These are phyloP conservation scores for Nakataea oryzae DNA, from an alignment of 2,329 filamentous ascomycete genomes.

Conservation along the genomic window DNA sequence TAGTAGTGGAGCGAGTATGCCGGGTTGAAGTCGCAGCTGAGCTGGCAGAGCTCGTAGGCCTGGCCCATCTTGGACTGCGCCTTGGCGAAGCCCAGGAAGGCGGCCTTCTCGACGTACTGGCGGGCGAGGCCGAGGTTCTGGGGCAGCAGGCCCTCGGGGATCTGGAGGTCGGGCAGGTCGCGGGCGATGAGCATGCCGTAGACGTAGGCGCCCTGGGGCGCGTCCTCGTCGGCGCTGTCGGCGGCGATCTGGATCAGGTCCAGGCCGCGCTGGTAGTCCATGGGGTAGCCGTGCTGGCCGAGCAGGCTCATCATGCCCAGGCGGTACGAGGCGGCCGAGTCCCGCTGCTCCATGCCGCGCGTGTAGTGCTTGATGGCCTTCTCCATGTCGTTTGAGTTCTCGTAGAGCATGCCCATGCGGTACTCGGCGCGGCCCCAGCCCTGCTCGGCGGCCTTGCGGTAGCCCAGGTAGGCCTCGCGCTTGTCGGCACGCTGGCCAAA, in stretches of 20 bases:
- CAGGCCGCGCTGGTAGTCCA: constrained; percentile 68
- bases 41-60: constrained; percentile 85
- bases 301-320: constrained; percentile 96
- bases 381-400: constrained; percentile 83
- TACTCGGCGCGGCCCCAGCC: constrained; percentile 88
- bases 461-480: constrained; percentile 84
- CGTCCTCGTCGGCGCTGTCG: constrained; percentile 86
- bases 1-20: constrained; percentile 93
- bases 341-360: constrained; percentile 64
- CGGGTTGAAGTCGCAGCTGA: constrained; percentile 91
- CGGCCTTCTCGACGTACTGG: constrained; percentile 91
- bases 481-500: constrained; percentile 87
- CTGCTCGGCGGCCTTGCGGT: constrained; percentile 70
- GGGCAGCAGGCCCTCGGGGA: constrained; percentile 61
- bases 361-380: constrained; percentile 91
- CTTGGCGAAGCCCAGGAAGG: constrained; percentile 90
- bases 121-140: constrained; percentile 64
- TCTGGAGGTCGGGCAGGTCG: constrained; percentile 79
- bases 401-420: constrained; percentile 95
- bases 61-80: constrained; percentile 96
- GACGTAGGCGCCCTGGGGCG: constrained; percentile 89
- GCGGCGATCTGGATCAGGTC: constrained; percentile 78
- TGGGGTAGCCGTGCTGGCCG: constrained; percentile 82
- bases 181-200: constrained; percentile 89
- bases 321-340: constrained; percentile 79